A percentile compares a stretch with the other conserved stretches of the same genome.
phyloP scores from a whole-genome alignment of 2,329 filamentous ascomycete species.

The Pseudocercospora ulei region DNA sequence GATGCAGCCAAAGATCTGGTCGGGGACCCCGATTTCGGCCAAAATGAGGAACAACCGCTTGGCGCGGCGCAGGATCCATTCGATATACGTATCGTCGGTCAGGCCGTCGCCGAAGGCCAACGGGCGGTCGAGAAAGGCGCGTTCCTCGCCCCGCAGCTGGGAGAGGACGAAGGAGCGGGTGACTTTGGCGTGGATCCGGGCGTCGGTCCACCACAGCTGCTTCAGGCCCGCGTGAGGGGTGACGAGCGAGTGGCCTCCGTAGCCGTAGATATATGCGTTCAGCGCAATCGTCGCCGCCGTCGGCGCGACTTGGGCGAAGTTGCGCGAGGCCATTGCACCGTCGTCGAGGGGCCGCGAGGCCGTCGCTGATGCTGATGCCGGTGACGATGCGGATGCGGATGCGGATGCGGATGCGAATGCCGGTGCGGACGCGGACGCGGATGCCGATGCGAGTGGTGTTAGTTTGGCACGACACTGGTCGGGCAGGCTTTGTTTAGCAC shows the following conservation, averaged over 20 bases:
- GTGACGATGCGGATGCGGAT: too few relatives aligned
- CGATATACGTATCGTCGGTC: slow-evolving; percentile 66
- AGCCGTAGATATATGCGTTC: slow-evolving; percentile 45
- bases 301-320: slow-evolving; percentile 32
- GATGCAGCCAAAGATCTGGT: slow-evolving; percentile 64
- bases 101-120: slow-evolving; percentile 58
- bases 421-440: too few relatives aligned
- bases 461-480: too few relatives aligned
- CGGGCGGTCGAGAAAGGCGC: slow-evolving; percentile 52
- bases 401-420: too few relatives aligned
- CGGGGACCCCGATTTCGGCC: slow-evolving; percentile 57
- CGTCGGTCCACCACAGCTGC: slow-evolving; percentile 61
- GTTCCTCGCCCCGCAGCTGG: slow-evolving; percentile 54
- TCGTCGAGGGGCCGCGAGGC: too few relatives aligned
- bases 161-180: slow-evolving; percentile 58
- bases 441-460: too few relatives aligned
- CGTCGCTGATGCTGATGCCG: slow-evolving; percentile 7
- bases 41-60: slow-evolving; percentile 63
- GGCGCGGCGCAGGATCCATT: slow-evolving; percentile 63
- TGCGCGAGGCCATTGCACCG: slow-evolving; percentile 32
- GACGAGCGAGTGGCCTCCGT: slow-evolving; percentile 43
- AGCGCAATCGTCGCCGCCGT: slow-evolving; percentile 37
- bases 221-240: slow-evolving; percentile 43
- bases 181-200: slow-evolving; percentile 59
- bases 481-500: too few relatives aligned